These are phyloP conservation scores for Alternaria metachromatica DNA, from an alignment of 2,329 filamentous ascomycete species.

Conservation along the genomic window DNA sequence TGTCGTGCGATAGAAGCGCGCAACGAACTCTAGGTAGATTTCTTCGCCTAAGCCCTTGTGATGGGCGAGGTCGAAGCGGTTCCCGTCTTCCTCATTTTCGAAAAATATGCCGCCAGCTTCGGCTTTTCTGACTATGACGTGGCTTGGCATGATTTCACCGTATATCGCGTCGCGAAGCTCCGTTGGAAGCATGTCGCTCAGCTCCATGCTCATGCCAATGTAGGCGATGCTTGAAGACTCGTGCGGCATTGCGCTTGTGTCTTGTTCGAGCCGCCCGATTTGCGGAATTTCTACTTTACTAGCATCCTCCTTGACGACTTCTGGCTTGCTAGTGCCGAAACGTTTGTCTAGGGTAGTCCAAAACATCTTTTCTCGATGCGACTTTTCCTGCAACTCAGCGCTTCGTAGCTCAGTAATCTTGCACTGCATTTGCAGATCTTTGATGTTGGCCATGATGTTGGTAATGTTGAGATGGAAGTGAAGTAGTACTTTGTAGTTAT, in stretches of 20 bases:
- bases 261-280: not conserved
- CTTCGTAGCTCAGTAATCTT: not conserved
- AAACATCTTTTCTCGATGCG: not conserved
- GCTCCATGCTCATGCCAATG: not conserved
- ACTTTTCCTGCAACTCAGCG: not conserved
- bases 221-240: not conserved
- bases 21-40: not conserved
- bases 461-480: not conserved
- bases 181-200: not conserved
- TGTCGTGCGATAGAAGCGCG: not conserved
- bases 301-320: not conserved
- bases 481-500: not conserved
- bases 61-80: not conserved
- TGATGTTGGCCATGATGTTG: not conserved
- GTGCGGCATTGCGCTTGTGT: not conserved
- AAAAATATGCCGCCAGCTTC: not conserved
- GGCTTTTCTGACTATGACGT: not conserved
- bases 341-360: not conserved
- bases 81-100: not conserved
- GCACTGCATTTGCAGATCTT: not conserved
- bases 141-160: not conserved
- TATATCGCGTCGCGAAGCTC: not conserved
- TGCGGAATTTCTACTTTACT: not conserved
- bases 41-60: not conserved
- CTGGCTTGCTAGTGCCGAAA: not conserved